Conservation (phyloP, 371 early-diverging fungal genomes). For the Mortierella sp. region DNA sequence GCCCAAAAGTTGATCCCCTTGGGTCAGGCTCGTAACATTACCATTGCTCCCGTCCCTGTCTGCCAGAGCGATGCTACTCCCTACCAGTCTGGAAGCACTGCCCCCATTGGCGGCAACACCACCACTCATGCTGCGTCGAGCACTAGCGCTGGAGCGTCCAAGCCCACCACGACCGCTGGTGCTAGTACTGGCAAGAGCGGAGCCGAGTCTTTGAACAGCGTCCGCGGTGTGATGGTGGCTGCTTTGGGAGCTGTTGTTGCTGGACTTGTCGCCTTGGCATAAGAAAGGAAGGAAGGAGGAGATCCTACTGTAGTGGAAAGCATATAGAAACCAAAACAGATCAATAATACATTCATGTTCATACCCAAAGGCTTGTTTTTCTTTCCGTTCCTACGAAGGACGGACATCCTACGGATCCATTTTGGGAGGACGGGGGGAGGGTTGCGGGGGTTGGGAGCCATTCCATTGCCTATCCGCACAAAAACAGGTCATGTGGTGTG, state of each 20-base stretch:
- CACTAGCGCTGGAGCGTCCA: not conserved
- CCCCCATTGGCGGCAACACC: slow-evolving; percentile 10
- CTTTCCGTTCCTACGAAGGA: too few relatives aligned
- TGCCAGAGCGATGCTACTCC: slow-evolving; percentile 31
- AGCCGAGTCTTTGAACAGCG: too few relatives aligned
- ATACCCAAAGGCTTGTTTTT: too few relatives aligned
- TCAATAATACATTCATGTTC: too few relatives aligned
- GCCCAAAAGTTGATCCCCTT: slow-evolving; percentile 42
- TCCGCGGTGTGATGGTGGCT: not conserved
- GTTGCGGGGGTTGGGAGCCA: too few relatives aligned
- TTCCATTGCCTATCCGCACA: too few relatives aligned
- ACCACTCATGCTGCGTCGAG: not conserved
- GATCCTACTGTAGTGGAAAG: not conserved
- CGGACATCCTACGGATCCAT: too few relatives aligned
- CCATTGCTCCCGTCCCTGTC: slow-evolving; percentile 19
- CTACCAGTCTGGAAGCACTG: slow-evolving; percentile 24
- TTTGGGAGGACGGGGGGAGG: too few relatives aligned
- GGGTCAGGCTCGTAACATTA: slow-evolving; percentile 25
- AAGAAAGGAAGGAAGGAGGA: not conserved
- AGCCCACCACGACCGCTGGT: not conserved
- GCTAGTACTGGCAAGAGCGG: too few relatives aligned
- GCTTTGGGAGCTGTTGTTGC: not conserved
- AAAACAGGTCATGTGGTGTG: too few relatives aligned
- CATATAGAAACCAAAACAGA: not conserved
- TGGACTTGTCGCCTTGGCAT: slow-evolving; percentile 2